Evolutionary conservation across 2,329 filamentous ascomycete genomes (phyloP).

Genomic region (Colletotrichum theobromicola): DNA sequence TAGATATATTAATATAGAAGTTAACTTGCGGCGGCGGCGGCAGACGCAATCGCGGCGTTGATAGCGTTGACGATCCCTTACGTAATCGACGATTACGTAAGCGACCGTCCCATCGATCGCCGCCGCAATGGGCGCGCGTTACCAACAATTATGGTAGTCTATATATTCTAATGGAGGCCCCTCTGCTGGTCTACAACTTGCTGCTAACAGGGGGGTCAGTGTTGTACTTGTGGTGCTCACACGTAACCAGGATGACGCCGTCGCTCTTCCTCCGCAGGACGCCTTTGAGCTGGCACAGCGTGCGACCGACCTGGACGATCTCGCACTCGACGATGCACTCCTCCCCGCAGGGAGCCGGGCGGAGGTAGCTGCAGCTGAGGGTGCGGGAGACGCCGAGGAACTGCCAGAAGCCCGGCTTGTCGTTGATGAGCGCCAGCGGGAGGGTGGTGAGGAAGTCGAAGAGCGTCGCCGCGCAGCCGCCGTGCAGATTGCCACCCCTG

Average conservation of each 20-base stretch:
- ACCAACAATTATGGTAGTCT: neutral
- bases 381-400: conserved; percentile 69
- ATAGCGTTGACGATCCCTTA: too few species aligned
- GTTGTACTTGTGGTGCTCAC: conserved; percentile 70
- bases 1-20: too few species aligned
- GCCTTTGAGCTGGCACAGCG: conserved; percentile 57
- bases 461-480: conserved; percentile 68
- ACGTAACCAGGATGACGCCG: conserved; percentile 58
- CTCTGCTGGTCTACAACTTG: conserved; percentile 25
- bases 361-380: conserved; percentile 70
- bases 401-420: conserved; percentile 63
- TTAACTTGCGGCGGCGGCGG: too few species aligned
- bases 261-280: conserved; percentile 59
- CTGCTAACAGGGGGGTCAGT: conserved; percentile 48
- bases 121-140: too few species aligned
- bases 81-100: too few species aligned
- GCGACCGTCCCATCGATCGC: too few species aligned
- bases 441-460: conserved; percentile 71
- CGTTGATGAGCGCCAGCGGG: conserved; percentile 58
- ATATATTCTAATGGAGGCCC: neutral
- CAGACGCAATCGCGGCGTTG: too few species aligned
- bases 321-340: conserved; percentile 61
- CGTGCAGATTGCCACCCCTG: conserved; percentile 60
- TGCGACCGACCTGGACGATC: conserved; percentile 61
- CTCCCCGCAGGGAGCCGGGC: conserved; percentile 60